These are phyloP conservation scores for Aspergillus hancockii DNA, from an alignment of 495 filamentous ascomycete species.

Conservation along the genomic window DNA sequence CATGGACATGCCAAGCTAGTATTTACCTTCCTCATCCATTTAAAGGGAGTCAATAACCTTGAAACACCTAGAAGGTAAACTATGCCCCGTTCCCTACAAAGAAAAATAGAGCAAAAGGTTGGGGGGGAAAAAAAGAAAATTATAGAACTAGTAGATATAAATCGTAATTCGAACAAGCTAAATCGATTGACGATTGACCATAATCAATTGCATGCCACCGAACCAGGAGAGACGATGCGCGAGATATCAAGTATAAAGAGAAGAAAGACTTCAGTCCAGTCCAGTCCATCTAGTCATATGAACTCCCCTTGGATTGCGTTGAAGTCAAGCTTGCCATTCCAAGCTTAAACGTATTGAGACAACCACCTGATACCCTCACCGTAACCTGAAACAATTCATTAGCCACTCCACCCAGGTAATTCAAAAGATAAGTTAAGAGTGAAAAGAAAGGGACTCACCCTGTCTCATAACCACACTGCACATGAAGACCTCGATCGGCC, in stretches of 20 bases:
- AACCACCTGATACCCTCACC: conserved; percentile 57
- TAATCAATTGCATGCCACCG: conserved; percentile 1
- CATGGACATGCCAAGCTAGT: too few relatives aligned
- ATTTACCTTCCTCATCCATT: too few relatives aligned
- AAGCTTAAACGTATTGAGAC: conserved; percentile 52
- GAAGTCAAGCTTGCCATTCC: neutral
- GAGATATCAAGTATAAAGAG: neutral
- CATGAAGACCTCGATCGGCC: conserved; percentile 98
- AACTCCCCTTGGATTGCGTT: neutral
- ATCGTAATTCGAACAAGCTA: conserved; percentile 8
- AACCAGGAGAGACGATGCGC: neutral
- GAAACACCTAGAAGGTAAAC: too few relatives aligned
- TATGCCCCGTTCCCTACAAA: too few relatives aligned
- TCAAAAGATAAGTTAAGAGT: neutral
- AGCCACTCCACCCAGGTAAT: neutral
- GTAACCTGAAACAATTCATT: conserved; percentile 39
- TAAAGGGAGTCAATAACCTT: too few relatives aligned
- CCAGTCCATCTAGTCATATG: neutral
- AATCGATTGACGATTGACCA: conserved; percentile 9
- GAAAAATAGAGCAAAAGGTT: neutral
- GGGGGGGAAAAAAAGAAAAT: conserved; percentile 2
- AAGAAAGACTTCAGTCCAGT: neutral
- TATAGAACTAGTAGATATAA: conserved; percentile 9
- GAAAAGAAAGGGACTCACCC: conserved; percentile 53
- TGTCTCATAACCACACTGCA: conserved; percentile 98